Evolutionary conservation across 140 eudicot species (phyloP).

Genomic region (Bidens hawaiensis): DNA sequence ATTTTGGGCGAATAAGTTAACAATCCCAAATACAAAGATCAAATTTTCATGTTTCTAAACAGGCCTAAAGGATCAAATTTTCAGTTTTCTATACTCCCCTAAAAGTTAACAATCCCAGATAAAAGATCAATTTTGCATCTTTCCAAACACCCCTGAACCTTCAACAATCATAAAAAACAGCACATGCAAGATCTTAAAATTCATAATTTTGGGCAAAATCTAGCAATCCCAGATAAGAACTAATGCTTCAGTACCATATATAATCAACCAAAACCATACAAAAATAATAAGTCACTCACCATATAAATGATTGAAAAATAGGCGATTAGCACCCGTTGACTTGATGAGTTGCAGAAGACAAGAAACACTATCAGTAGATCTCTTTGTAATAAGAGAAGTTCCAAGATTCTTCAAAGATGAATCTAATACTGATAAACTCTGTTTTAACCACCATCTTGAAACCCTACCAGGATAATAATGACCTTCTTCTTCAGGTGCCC

Average conservation of each 20-base stretch:
- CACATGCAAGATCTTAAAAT: too few species aligned
- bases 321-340: constrained; percentile 86
- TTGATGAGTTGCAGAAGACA: constrained; percentile 71
- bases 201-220: background rate
- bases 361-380: constrained; percentile 87
- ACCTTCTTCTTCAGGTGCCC: constrained; percentile 97
- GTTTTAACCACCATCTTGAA: constrained; percentile 98
- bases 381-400: constrained; percentile 72
- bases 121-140: too few species aligned
- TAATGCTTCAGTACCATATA: constrained; percentile 17
- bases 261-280: constrained; percentile 38
- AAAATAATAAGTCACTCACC: constrained; percentile 48
- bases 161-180: too few species aligned
- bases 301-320: constrained; percentile 89
- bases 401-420: constrained; percentile 83
- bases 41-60: too few species aligned
- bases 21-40: too few species aligned
- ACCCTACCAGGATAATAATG: constrained; percentile 90
- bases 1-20: too few species aligned
- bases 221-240: constrained; percentile 39
- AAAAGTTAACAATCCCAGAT: too few species aligned
- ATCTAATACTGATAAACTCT: constrained; percentile 76
- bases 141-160: too few species aligned
- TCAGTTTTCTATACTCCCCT: too few species aligned
- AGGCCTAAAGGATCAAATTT: too few species aligned